A percentile compares a stretch with the other conserved stretches of the same genome.
phyloP scores from a whole-genome alignment of 2,329 filamentous ascomycete species.

The Aspergillus novofumigatus region DNA sequence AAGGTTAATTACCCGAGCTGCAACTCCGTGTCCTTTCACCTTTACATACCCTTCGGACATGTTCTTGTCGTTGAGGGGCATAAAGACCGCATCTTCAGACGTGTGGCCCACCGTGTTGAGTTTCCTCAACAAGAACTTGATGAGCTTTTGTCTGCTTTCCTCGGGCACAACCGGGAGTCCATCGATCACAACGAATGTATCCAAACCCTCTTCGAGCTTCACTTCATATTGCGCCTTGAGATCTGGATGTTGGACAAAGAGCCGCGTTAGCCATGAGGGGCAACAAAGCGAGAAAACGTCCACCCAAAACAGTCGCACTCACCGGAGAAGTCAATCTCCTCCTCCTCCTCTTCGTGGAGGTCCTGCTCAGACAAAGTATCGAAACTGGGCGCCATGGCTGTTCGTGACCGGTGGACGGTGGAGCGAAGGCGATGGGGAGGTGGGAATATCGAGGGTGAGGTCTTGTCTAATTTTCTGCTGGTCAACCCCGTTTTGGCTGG shows the following conservation, averaged over 20 bases:
- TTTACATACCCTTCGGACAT: slow-evolving; percentile 74
- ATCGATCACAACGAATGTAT: slow-evolving; percentile 94
- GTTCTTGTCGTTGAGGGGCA: slow-evolving; percentile 86
- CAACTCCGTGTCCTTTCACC: slow-evolving; percentile 4
- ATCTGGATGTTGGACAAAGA: slow-evolving; percentile 48
- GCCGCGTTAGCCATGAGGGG: slow-evolving; percentile 25
- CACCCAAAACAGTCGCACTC: slow-evolving; percentile 21
- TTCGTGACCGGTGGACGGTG: slow-evolving; percentile 17
- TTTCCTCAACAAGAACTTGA: slow-evolving; percentile 95
- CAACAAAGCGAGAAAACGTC: slow-evolving; percentile 14
- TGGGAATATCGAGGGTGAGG: slow-evolving; percentile 17
- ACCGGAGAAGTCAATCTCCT: slow-evolving; percentile 87
- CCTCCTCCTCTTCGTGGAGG: slow-evolving; percentile 83
- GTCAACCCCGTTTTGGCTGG: slow-evolving; percentile 20
- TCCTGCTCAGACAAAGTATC: slow-evolving; percentile 89
- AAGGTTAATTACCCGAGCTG: slow-evolving; percentile 12
- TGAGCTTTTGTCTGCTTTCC: slow-evolving; percentile 86
- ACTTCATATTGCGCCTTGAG: slow-evolving; percentile 93
- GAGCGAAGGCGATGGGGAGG: slow-evolving; percentile 16
- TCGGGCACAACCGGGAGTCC: slow-evolving; percentile 85
- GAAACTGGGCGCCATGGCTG: slow-evolving; percentile 89
- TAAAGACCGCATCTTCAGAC: slow-evolving; percentile 81
- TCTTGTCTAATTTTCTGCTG: slow-evolving; percentile 29
- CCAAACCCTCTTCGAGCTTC: slow-evolving; percentile 89
- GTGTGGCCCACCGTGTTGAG: slow-evolving; percentile 80